phyloP scores from a whole-genome alignment of 495 filamentous ascomycete species.

The Neurospora terricola region DNA sequence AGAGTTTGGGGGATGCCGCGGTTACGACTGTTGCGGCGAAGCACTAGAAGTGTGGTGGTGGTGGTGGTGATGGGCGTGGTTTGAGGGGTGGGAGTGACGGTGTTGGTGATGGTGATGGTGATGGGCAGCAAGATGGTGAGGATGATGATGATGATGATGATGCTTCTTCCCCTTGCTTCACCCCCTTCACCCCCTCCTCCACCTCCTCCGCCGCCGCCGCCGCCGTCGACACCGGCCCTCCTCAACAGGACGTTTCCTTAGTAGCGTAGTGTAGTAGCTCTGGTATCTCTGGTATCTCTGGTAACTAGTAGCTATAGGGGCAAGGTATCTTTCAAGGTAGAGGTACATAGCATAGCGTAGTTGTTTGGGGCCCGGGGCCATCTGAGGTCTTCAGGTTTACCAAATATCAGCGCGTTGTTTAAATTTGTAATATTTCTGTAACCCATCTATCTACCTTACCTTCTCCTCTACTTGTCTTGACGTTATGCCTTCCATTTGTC shows the following conservation, averaged over 20 bases:
- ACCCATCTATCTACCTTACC: too few species aligned
- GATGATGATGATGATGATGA: neutral
- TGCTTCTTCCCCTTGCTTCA: neutral
- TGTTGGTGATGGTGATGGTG: neutral
- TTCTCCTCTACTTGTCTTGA: neutral
- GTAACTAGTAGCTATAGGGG: too few species aligned
- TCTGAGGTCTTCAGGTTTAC: neutral
- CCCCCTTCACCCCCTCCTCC: neutral
- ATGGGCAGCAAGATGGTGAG: neutral
- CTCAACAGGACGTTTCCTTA: neutral
- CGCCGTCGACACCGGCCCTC: neutral
- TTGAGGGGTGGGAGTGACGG: too few species aligned
- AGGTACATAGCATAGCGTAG: neutral
- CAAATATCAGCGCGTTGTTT: neutral
- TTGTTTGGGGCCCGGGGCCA: neutral
- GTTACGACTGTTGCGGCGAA: constrained; percentile 6
- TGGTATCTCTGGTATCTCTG: neutral
- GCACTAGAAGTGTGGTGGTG: neutral
- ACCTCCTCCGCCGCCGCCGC: neutral
- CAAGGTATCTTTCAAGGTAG: neutral
- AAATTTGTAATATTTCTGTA: neutral
- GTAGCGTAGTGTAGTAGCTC: neutral
- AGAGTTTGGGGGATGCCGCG: constrained; percentile 20
- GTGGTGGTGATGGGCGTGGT: too few species aligned
- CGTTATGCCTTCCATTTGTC: too few species aligned